These are phyloP conservation scores for Pseudogymnoascus sp. DNA, from an alignment of 2,329 filamentous ascomycete genomes.

Conservation along the genomic window DNA sequence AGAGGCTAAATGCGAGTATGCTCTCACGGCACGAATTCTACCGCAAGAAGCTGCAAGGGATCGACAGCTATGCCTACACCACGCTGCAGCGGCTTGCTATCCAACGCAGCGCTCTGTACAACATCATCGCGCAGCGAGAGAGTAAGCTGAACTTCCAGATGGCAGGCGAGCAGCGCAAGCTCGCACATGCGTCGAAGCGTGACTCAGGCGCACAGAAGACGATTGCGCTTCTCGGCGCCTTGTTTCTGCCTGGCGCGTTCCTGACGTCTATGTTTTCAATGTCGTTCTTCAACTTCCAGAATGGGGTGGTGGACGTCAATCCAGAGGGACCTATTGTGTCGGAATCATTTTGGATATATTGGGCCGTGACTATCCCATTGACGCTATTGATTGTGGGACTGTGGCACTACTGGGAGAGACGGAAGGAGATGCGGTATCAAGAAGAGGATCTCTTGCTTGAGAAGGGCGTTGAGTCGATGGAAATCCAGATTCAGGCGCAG, in stretches of 20 bases:
- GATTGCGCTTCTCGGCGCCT: slow-evolving; percentile 51
- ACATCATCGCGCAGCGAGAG: slow-evolving; percentile 57
- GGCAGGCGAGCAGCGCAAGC: slow-evolving; percentile 33
- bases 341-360: slow-evolving; percentile 52
- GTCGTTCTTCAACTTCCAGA: slow-evolving; percentile 56
- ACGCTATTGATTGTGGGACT: slow-evolving; percentile 44
- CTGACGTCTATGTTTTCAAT: slow-evolving; percentile 57
- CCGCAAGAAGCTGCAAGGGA: slow-evolving; percentile 49
- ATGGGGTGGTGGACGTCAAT: neutral
- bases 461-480: slow-evolving; percentile 22
- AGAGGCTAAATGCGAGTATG: slow-evolving; percentile 45
- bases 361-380: slow-evolving; percentile 49
- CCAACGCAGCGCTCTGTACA: slow-evolving; percentile 54
- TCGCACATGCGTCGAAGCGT: slow-evolving; percentile 31
- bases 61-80: slow-evolving; percentile 55
- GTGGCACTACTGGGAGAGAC: slow-evolving; percentile 40
- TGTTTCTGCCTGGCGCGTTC: slow-evolving; percentile 55
- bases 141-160: slow-evolving; percentile 55
- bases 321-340: slow-evolving; percentile 33
- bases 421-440: slow-evolving; percentile 17
- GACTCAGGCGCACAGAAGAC: slow-evolving; percentile 53
- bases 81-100: slow-evolving; percentile 53
- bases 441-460: slow-evolving; percentile 24
- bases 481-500: slow-evolving; percentile 21
- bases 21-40: slow-evolving; percentile 49